phyloP scores from a whole-genome alignment of 116 monocot species.

The Trichopus zeylanicus region DNA sequence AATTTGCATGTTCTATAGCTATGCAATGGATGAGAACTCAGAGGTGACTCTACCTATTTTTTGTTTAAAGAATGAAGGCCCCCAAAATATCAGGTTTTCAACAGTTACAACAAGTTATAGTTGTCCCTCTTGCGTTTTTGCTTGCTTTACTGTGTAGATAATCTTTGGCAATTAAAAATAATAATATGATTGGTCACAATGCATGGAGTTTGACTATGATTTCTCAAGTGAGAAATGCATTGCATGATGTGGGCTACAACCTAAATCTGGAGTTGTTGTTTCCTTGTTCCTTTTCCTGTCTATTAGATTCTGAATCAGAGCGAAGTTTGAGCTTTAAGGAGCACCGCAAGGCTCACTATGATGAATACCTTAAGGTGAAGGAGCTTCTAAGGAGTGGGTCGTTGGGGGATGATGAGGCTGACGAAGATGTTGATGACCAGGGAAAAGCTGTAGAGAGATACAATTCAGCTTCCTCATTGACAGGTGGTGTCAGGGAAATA shows the following conservation, averaged over 20 bases:
- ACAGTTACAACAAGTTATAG: too few species aligned
- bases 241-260: too few species aligned
- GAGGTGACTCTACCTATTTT: too few species aligned
- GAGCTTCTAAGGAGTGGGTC: conserved; percentile 58
- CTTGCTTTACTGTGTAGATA: too few species aligned
- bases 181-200: too few species aligned
- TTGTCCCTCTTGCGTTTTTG: too few species aligned
- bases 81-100: too few species aligned
- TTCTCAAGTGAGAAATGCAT: too few species aligned
- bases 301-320: conserved; percentile 57
- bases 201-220: neutral
- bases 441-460: neutral
- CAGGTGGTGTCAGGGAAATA: conserved; percentile 1
- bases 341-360: conserved; percentile 75
- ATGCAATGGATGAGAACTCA: too few species aligned
- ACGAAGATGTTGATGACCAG: conserved; percentile 8
- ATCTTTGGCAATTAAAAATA: too few species aligned
- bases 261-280: neutral
- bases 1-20: too few species aligned
- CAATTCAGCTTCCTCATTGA: conserved; percentile 9
- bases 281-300: neutral
- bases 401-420: conserved; percentile 31
- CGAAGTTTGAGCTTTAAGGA: conserved; percentile 65
- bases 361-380: conserved; percentile 84
- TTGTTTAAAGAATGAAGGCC: too few species aligned